Percentiles rank a stretch among this genome's conserved stretches.
Conservation (phyloP, 1,139 yeast species). For the Yamadazyma blattariae region DNA sequence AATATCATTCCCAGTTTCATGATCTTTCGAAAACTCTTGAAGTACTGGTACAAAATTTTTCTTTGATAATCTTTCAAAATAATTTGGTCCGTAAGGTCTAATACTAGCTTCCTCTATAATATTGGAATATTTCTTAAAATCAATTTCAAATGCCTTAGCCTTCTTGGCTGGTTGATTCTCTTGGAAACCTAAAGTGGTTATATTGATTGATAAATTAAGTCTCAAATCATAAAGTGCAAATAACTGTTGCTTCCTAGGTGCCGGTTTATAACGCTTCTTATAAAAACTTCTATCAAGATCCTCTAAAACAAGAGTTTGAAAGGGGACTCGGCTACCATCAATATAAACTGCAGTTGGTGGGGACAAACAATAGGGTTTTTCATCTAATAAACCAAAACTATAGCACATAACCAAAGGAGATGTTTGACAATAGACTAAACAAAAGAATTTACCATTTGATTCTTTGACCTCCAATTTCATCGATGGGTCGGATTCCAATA, state of each 20-base stretch:
- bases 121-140: constrained; percentile 6
- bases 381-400: constrained; percentile 39
- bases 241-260: background rate
- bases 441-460: constrained; percentile 21
- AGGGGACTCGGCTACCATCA: constrained; percentile 10
- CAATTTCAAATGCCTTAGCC: constrained; percentile 6
- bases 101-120: constrained; percentile 3
- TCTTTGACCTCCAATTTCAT: constrained; percentile 34
- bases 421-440: constrained; percentile 40
- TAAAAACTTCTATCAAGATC: constrained; percentile 10
- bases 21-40: constrained; percentile 5
- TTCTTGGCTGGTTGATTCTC: background rate
- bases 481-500: constrained; percentile 56
- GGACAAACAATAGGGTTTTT: constrained; percentile 28
- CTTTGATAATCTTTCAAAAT: constrained; percentile 14
- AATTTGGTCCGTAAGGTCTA: constrained; percentile 6
- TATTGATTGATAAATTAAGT: constrained; percentile 10
- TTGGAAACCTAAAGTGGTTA: constrained; percentile 9
- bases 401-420: constrained; percentile 40
- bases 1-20: constrained; percentile 11
- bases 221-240: constrained; percentile 14
- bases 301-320: constrained; percentile 11
- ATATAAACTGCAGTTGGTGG: constrained; percentile 13
- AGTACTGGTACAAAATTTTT: constrained; percentile 10
- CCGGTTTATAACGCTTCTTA: background rate